phyloP scores from a whole-genome alignment of 108 stramenopile genomes.

The Pseudonitzschia delicatissima region DNA sequence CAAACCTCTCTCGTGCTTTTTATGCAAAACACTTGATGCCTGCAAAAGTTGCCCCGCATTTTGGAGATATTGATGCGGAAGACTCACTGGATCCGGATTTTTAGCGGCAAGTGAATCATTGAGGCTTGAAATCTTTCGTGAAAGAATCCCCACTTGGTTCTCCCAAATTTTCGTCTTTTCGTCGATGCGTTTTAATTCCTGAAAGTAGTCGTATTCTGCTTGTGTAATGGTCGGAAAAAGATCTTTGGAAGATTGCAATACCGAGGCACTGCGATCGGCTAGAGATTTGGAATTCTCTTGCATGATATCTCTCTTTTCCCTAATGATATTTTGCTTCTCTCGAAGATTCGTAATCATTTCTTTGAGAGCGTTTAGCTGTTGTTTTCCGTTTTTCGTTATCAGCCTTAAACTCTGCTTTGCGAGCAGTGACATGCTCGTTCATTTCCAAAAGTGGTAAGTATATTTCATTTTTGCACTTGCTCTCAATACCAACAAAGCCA shows the following conservation, averaged over 20 bases:
- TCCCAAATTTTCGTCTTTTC: slow-evolving; percentile 50
- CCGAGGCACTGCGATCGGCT: slow-evolving; percentile 56
- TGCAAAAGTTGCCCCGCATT: slow-evolving; percentile 13
- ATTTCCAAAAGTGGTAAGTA: slow-evolving; percentile 67
- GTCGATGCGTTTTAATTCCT: slow-evolving; percentile 50
- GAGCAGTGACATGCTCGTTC: slow-evolving; percentile 40
- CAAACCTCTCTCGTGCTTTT: slow-evolving; percentile 6
- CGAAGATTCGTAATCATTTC: slow-evolving; percentile 40
- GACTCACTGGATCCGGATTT: slow-evolving; percentile 1
- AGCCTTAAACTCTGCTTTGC: slow-evolving; percentile 38
- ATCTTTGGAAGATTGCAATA: slow-evolving; percentile 55
- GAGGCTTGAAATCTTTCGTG: slow-evolving; percentile 5
- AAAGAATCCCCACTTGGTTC: slow-evolving; percentile 26
- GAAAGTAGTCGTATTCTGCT: slow-evolving; percentile 70
- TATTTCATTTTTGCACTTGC: slow-evolving; percentile 62
- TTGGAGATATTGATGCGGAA: background rate
- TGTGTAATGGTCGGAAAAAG: slow-evolving; percentile 67
- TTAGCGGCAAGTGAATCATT: slow-evolving; percentile 2
- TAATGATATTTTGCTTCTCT: slow-evolving; percentile 29
- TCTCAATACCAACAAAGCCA: slow-evolving; percentile 52
- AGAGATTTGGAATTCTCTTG: slow-evolving; percentile 45
- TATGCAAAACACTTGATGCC: background rate
- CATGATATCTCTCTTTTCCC: slow-evolving; percentile 37
- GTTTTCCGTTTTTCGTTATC: slow-evolving; percentile 47
- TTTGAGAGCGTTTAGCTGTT: slow-evolving; percentile 40